Percentiles rank a stretch among this genome's conserved stretches.
Evolutionary conservation across 1,139 yeast genomes (phyloP).

Genomic region (Geotrichum siamense): DNA sequence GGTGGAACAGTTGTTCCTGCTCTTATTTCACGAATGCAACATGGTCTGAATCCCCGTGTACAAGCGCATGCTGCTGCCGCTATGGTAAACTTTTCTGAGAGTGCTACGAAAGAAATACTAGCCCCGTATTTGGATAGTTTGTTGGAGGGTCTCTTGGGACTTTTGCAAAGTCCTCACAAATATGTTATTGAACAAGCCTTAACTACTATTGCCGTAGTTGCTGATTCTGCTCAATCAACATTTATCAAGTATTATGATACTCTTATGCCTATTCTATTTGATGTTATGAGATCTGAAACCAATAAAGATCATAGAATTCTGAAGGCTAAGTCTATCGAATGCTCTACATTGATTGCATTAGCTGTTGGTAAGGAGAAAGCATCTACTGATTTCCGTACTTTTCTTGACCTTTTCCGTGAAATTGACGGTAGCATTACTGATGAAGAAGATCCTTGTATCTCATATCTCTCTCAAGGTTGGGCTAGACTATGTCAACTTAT

Average conservation of each 20-base stretch:
- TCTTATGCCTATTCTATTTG: constrained; percentile 80
- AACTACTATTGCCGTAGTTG: constrained; percentile 93
- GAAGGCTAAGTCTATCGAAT: constrained; percentile 91
- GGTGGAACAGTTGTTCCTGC: constrained; percentile 82
- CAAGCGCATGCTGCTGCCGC: constrained; percentile 99
- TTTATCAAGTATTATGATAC: constrained; percentile 91
- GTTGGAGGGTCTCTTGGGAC: constrained; percentile 61
- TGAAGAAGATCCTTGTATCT: constrained; percentile 75
- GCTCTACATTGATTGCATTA: constrained; percentile 85
- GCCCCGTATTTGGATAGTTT: constrained; percentile 87
- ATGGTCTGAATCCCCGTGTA: constrained; percentile 73
- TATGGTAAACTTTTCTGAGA: constrained; percentile 87
- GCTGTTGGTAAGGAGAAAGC: constrained; percentile 97
- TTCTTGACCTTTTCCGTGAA: constrained; percentile 63
- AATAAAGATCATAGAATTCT: constrained; percentile 73
- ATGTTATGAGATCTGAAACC: constrained; percentile 71
- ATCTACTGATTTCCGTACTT: constrained; percentile 63
- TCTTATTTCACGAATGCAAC: constrained; percentile 69
- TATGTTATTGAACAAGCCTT: constrained; percentile 96
- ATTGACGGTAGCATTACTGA: constrained; percentile 47
- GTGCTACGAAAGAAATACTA: constrained; percentile 75
- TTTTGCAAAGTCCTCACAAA: constrained; percentile 77
- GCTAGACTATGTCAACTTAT: constrained; percentile 82
- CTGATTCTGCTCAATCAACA: constrained; percentile 92
- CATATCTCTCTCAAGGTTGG: constrained; percentile 93